Evolutionary conservation across 306 rosid species (phyloP).

Genomic region (Vachellia pachyceras): DNA sequence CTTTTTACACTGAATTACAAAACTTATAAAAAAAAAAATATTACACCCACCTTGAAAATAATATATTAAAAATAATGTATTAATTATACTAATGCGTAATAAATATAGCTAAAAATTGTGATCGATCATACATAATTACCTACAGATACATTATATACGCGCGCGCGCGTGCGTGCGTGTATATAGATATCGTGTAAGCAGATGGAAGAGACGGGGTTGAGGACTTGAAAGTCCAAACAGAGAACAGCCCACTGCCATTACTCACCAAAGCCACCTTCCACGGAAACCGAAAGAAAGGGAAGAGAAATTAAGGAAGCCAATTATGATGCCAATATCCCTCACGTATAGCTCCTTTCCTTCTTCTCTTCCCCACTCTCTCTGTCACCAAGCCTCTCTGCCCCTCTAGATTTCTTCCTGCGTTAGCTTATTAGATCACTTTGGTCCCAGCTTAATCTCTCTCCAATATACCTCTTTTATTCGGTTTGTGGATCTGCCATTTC

Average conservation of each 20-base stretch:
- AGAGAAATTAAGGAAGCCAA: not conserved
- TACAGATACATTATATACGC: too few species aligned
- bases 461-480: slow-evolving; percentile 35
- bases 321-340: not conserved
- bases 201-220: not conserved
- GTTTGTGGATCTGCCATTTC: slow-evolving; percentile 63
- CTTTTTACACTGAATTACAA: not conserved
- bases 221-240: not conserved
- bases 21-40: not conserved
- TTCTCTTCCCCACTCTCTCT: not conserved
- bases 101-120: not conserved
- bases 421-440: slow-evolving; percentile 46
- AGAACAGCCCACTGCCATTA: not conserved
- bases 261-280: not conserved
- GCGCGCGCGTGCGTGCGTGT: too few species aligned
- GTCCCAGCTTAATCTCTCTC: slow-evolving; percentile 12
- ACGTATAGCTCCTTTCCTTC: not conserved
- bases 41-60: too few species aligned
- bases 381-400: slow-evolving; percentile 31
- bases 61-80: too few species aligned
- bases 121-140: not conserved
- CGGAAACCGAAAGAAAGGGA: not conserved
- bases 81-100: too few species aligned
- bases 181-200: not conserved
- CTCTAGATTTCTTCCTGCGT: slow-evolving; percentile 49